A percentile compares a stretch with the other conserved stretches of the same genome.
Evolutionary conservation across 441 rosid genomes (phyloP).

Genomic region (Cnidoscolus chayamansa): DNA sequence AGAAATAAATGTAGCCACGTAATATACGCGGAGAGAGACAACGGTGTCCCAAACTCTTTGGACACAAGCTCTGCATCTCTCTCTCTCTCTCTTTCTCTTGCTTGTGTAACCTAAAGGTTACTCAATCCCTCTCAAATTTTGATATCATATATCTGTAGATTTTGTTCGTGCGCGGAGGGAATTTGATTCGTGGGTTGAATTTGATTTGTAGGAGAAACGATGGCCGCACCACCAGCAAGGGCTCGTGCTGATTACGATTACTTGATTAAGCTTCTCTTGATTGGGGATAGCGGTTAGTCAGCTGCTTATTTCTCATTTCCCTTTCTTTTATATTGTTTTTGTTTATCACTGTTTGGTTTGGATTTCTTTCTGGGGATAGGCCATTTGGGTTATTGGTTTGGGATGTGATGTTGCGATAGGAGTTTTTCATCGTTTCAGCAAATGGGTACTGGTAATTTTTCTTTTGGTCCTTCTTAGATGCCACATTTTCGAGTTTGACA

Average conservation of each 20-base stretch:
- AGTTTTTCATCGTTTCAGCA: background rate
- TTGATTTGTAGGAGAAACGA: constrained; percentile 2
- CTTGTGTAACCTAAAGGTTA: background rate
- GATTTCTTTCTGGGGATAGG: background rate
- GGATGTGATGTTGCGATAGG: constrained; percentile 11
- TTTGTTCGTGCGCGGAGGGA: background rate
- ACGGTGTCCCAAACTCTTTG: constrained; percentile 4
- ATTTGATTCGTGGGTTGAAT: constrained; percentile 3
- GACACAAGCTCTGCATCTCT: background rate
- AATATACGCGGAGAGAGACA: constrained; percentile 6
- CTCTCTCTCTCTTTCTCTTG: background rate
- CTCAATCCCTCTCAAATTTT: background rate
- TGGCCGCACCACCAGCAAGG: constrained; percentile 34
- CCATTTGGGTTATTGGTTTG: background rate
- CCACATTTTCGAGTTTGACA: background rate
- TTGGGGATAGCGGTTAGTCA: constrained; percentile 30
- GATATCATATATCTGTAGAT: background rate
- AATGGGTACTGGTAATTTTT: background rate
- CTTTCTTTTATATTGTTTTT: background rate
- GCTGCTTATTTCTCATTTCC: background rate
- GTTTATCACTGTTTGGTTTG: background rate
- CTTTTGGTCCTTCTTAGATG: background rate
- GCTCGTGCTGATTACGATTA: constrained; percentile 34
- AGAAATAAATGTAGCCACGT: background rate
- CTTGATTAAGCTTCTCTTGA: constrained; percentile 31